These are phyloP conservation scores for Penicillium sp. DNA, from an alignment of 2,329 filamentous ascomycete genomes.

Conservation along the genomic window DNA sequence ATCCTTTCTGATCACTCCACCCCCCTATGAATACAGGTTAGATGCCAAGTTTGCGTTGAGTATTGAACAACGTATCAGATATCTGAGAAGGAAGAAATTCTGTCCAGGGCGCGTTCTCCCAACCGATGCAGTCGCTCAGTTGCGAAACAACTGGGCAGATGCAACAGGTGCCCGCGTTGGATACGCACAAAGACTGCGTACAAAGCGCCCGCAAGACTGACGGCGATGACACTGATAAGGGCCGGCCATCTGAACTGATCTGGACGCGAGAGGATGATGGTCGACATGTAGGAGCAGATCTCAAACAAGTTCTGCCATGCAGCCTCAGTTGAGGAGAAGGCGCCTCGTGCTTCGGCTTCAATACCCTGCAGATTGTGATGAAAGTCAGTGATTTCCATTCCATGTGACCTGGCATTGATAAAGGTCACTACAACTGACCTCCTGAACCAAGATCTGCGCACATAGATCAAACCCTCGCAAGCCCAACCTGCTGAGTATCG, in stretches of 20 bases:
- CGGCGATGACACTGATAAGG: slow-evolving; percentile 55
- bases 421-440: slow-evolving; percentile 38
- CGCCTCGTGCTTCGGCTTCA: slow-evolving; percentile 55
- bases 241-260: slow-evolving; percentile 63
- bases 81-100: background rate
- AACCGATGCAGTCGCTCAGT: background rate
- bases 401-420: background rate
- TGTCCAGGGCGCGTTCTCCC: background rate
- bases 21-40: no score
- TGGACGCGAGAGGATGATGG: slow-evolving; percentile 61
- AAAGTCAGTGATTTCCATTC: background rate
- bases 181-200: slow-evolving; percentile 11
- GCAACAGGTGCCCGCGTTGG: slow-evolving; percentile 6
- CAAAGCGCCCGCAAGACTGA: slow-evolving; percentile 28
- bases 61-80: background rate
- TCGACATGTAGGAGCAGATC: slow-evolving; percentile 62
- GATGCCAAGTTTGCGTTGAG: background rate
- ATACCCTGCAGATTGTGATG: slow-evolving; percentile 48
- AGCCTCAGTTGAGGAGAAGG: slow-evolving; percentile 67
- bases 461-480: slow-evolving; percentile 60
- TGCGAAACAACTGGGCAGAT: slow-evolving; percentile 1
- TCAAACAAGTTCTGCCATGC: slow-evolving; percentile 68
- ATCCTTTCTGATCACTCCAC: no score
- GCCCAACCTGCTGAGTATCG: slow-evolving; percentile 56
- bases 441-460: slow-evolving; percentile 58